Evolutionary conservation across 148 eudicot species (phyloP).

Genomic region (Cornus suecica): DNA sequence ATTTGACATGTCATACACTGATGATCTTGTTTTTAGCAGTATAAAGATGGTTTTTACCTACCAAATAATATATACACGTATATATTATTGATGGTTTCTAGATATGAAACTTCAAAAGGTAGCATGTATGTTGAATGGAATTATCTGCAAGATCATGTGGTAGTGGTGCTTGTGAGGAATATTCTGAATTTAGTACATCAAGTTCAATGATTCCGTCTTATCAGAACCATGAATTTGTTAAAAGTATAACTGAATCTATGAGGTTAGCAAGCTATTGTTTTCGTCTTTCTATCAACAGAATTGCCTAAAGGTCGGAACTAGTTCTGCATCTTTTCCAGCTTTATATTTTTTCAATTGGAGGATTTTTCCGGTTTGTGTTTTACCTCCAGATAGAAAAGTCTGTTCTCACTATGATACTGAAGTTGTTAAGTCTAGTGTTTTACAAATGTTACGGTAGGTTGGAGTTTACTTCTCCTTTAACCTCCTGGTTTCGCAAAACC

Average conservation of each 20-base stretch:
- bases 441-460: background rate
- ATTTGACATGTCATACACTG: background rate
- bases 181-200: background rate
- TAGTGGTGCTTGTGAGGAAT: background rate
- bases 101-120: background rate
- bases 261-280: background rate
- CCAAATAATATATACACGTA: background rate
- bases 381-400: background rate
- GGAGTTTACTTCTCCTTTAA: background rate
- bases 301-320: background rate
- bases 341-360: background rate
- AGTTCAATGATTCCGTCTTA: background rate
- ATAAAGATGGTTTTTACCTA: background rate
- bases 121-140: background rate
- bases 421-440: background rate
- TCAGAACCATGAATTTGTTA: background rate
- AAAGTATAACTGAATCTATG: background rate
- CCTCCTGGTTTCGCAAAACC: background rate
- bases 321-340: background rate
- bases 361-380: background rate
- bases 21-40: constrained; percentile 12
- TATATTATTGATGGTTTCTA: background rate
- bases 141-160: constrained; percentile 3
- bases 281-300: background rate
- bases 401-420: background rate